phyloP scores from a whole-genome alignment of 1,284 basidiomycete genomes.

The Ceratobasidium sp. region DNA sequence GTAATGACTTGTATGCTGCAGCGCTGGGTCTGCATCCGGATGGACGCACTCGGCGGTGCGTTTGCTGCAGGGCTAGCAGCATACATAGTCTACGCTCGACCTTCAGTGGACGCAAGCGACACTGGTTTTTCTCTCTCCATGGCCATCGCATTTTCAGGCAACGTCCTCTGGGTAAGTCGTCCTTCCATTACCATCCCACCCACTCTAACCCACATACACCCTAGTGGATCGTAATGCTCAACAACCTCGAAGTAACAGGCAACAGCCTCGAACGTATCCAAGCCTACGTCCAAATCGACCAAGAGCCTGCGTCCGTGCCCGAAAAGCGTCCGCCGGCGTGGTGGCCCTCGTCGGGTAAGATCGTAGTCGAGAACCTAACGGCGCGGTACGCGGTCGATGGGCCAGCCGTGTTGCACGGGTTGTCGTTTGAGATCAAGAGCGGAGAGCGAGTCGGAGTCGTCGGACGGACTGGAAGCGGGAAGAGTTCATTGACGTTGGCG shows the following conservation, averaged over 20 bases:
- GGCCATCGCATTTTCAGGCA: constrained; percentile 45
- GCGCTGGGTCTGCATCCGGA: constrained; percentile 50
- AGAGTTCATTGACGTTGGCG: constrained; percentile 61
- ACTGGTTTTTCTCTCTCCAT: constrained; percentile 50
- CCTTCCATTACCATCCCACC: constrained; percentile 46
- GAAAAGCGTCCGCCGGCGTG: constrained; percentile 49
- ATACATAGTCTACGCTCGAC: constrained; percentile 36
- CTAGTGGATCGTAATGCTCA: constrained; percentile 57
- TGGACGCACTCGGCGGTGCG: constrained; percentile 47
- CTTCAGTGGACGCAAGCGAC: constrained; percentile 51
- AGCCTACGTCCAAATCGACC: constrained; percentile 57
- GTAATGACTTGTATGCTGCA: neutral
- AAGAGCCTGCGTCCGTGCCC: constrained; percentile 42
- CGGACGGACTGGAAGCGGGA: constrained; percentile 62
- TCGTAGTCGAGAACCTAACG: constrained; percentile 49
- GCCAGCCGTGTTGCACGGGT: constrained; percentile 60
- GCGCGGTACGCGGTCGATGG: constrained; percentile 49
- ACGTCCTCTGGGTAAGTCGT: constrained; percentile 44
- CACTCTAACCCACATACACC: no score
- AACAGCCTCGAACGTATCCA: constrained; percentile 62
- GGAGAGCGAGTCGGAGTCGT: constrained; percentile 63
- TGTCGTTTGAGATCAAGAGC: constrained; percentile 60
- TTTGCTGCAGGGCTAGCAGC: constrained; percentile 49
- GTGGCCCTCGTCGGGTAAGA: constrained; percentile 51
- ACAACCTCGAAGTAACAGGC: constrained; percentile 61